Conservation (phyloP, 2,329 filamentous ascomycete genomes). For the Fusarium scirpi region DNA sequence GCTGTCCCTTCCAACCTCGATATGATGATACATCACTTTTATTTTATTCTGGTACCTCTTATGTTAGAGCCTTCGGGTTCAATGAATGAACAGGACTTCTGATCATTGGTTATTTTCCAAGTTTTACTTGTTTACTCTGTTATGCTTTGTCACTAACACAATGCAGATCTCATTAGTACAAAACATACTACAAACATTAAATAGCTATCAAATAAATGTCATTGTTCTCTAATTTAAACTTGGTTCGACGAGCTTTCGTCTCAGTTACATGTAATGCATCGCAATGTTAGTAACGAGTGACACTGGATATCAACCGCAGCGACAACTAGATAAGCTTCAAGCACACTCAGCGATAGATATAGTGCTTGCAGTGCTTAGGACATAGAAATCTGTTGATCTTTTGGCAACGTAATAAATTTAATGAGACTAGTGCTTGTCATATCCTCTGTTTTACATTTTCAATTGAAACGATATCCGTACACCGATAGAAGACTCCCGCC, state of each 20-base stretch:
- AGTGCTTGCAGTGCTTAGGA: not conserved
- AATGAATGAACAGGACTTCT: constrained; percentile 92
- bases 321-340: not conserved
- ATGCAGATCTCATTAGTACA: constrained; percentile 1
- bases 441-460: constrained; percentile 49
- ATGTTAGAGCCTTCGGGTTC: constrained; percentile 79
- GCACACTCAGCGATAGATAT: not conserved
- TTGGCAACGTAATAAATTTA: constrained; percentile 12
- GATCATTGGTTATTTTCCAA: constrained; percentile 57
- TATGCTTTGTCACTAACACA: constrained; percentile 36
- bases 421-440: constrained; percentile 36
- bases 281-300: not conserved
- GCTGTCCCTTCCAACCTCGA: constrained; percentile 43
- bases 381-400: not conserved
- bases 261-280: not conserved
- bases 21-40: constrained; percentile 79
- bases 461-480: constrained; percentile 40
- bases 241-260: not conserved
- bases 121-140: constrained; percentile 18
- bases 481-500: constrained; percentile 41
- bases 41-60: constrained; percentile 96
- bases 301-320: not conserved
- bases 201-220: not conserved
- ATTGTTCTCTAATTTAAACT: not conserved
- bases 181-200: too few species aligned